These are phyloP conservation scores for Wickerhamiella alocasiicola DNA, from an alignment of 805 yeast species.

Conservation along the genomic window DNA sequence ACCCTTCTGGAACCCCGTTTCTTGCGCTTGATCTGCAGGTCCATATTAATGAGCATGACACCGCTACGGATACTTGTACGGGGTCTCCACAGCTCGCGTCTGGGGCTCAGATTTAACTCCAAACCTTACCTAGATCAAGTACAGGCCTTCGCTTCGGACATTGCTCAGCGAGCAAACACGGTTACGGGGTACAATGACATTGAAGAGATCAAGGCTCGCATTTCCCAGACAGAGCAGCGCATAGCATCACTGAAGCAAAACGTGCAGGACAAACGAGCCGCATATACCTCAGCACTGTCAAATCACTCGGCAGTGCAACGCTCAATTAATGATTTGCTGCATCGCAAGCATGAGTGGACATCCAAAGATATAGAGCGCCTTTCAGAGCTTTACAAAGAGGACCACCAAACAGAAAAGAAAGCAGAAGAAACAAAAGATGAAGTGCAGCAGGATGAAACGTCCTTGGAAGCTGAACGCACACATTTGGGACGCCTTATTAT, in stretches of 20 bases:
- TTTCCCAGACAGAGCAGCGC: conserved; percentile 42
- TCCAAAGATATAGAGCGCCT: conserved; percentile 70
- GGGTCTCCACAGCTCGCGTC: background rate
- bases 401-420: conserved; percentile 54
- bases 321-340: conserved; percentile 75
- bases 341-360: conserved; percentile 74
- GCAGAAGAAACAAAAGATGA: conserved; percentile 46
- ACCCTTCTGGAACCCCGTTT: background rate
- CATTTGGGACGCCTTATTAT: conserved; percentile 61
- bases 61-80: background rate
- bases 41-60: conserved; percentile 1
- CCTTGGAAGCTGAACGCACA: conserved; percentile 43
- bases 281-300: conserved; percentile 24
- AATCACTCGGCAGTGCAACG: conserved; percentile 58
- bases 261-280: conserved; percentile 34
- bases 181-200: conserved; percentile 83
- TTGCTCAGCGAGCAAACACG: conserved; percentile 59
- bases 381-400: conserved; percentile 67
- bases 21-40: background rate
- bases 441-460: conserved; percentile 39
- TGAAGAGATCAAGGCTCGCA: conserved; percentile 52
- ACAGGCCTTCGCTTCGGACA: conserved; percentile 27
- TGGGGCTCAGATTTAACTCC: background rate
- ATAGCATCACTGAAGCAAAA: conserved; percentile 37
- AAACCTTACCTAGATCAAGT: conserved; percentile 22